Conservation (phyloP, 306 rosid species). For the Sicyos baderoa region DNA sequence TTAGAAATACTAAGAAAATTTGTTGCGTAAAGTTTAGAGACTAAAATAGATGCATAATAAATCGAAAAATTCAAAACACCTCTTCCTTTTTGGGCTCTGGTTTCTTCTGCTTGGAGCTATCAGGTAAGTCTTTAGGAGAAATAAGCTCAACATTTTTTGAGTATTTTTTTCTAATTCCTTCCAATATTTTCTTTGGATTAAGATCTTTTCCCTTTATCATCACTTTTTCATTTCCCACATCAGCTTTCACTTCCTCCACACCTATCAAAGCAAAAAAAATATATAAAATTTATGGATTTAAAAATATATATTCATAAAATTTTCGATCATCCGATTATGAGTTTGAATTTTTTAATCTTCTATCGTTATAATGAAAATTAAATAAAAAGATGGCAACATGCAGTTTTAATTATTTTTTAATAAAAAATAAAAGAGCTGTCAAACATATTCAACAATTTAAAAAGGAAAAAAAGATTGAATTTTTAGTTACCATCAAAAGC, state of each 20-base stretch:
- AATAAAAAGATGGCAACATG: background rate
- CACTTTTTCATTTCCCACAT: constrained; percentile 43
- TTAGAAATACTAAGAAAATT: too few relatives aligned
- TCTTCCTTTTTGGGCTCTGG: constrained; percentile 27
- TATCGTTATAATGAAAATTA: too few relatives aligned
- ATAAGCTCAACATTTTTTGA: constrained; percentile 56
- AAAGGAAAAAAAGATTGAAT: background rate
- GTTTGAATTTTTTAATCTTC: background rate
- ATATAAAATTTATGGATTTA: too few relatives aligned
- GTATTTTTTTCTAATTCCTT: constrained; percentile 44
- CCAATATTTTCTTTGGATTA: constrained; percentile 45
- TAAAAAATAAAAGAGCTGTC: background rate
- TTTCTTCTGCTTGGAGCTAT: constrained; percentile 14
- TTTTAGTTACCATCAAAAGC: constrained; percentile 41
- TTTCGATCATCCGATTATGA: too few relatives aligned
- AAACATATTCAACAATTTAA: background rate
- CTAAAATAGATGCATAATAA: background rate
- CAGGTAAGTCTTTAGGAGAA: constrained; percentile 37
- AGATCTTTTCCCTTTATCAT: constrained; percentile 42
- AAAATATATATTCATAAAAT: too few relatives aligned
- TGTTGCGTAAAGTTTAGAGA: too few relatives aligned
- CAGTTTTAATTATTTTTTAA: background rate
- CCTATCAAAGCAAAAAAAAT: constrained; percentile 24
- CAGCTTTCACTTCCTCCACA: constrained; percentile 43
- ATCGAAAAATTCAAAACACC: constrained; percentile 3